A percentile compares a stretch with the other conserved stretches of the same genome.
Evolutionary conservation across 495 filamentous ascomycete species (phyloP).

Genomic region (Penicillium dipodomyicola): DNA sequence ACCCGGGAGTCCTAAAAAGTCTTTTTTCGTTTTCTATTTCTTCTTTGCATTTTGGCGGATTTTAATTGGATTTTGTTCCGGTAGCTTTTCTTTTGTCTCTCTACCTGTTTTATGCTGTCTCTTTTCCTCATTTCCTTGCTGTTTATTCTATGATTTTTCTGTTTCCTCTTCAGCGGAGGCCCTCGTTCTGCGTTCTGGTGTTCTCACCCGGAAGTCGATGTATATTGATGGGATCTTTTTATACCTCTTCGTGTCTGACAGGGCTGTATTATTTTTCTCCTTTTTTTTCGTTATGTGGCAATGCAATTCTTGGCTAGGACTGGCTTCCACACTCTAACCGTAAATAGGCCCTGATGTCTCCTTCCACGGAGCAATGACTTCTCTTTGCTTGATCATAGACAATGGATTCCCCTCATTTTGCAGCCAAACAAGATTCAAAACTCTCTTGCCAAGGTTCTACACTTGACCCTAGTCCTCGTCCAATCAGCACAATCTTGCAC

Average conservation of each 20-base stretch:
- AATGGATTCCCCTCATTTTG: slow-evolving; percentile 8
- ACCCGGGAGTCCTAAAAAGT: slow-evolving; percentile 30
- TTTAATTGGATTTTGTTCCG: slow-evolving; percentile 11
- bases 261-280: slow-evolving; percentile 37
- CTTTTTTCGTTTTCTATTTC: slow-evolving; percentile 21
- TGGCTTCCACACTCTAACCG: neutral
- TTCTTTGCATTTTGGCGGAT: slow-evolving; percentile 20
- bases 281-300: slow-evolving; percentile 17
- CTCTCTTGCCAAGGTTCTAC: slow-evolving; percentile 33
- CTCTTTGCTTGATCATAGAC: neutral
- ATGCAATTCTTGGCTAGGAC: slow-evolving; percentile 19
- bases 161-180: slow-evolving; percentile 18
- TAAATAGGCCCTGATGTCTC: slow-evolving; percentile 1
- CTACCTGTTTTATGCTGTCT: slow-evolving; percentile 4
- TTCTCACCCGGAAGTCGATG: slow-evolving; percentile 23
- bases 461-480: slow-evolving; percentile 53
- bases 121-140: slow-evolving; percentile 13
- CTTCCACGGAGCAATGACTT: neutral
- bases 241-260: slow-evolving; percentile 24
- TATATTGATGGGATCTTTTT: slow-evolving; percentile 31
- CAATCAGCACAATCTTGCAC: slow-evolving; percentile 82
- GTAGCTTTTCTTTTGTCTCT: slow-evolving; percentile 2
- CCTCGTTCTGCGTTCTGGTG: slow-evolving; percentile 21
- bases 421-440: slow-evolving; percentile 33
- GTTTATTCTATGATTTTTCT: slow-evolving; percentile 8